Base-by-base conservation (phyloP, 1,284 basidiomycete genomes). In the Boletus sp. region DNA sequence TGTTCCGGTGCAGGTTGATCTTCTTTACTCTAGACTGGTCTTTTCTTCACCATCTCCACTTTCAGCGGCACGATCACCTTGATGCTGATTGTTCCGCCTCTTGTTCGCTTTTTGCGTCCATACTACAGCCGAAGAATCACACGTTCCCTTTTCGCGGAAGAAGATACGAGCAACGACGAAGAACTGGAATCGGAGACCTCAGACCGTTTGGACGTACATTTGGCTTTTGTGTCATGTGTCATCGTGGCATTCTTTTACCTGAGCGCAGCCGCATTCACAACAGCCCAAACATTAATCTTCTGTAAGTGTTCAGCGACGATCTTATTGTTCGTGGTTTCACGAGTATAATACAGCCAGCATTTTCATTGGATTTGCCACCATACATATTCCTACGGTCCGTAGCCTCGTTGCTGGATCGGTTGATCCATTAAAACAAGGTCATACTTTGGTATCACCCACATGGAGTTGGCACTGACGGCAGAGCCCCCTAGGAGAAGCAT, bases 391-490 rank as follows among this genome's bases (percentile, higher is more conserved):
- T 16, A 61, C 65, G 15, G 18, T 66, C 27, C 63, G 65, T 7
- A 73, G 74, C 53, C 53, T 76, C 2, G 68, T 66, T 4, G 68
- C 59, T 18, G 66, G 69, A 13, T 73, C 74, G 0, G 72, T 74
- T 1, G 64, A 71, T 15, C 74, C 74, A 8, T 55, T 67, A 0
- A 65, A 67, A 20, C 73, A 75, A 67, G 73, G 73, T 73, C 37
- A 33, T 49, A 16, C 31, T 16, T 31, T 5, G 20, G n/a, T 18
- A 5, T 11, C 1, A 1, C 9, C n/a, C 22, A 18, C 7, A 11
- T 5, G 7, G 12, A 39, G 35, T 53, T 7, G 24, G 13, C 2
- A 31, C 39, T 60, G 15, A 65, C 22, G 4, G 16, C 2, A 3
- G n/a, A 15, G 1, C 27, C 4, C 18, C 24, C 12, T 47, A 76